Base-by-base conservation (phyloP, 2,329 filamentous ascomycete genomes). In the Parafenestella ontariensis region DNA sequence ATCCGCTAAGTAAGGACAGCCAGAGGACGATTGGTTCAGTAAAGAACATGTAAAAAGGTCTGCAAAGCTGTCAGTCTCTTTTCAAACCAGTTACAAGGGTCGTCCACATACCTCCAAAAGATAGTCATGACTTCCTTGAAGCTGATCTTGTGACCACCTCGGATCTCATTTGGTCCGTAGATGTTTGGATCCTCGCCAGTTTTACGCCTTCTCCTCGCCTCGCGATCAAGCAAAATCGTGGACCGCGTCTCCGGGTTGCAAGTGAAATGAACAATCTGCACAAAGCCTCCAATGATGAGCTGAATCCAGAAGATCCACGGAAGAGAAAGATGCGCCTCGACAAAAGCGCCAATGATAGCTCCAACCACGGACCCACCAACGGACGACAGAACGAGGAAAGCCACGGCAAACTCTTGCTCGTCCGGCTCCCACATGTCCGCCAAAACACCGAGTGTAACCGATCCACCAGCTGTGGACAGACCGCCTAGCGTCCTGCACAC, bases 301-400 rank as follows among this genome's bases (percentile, higher is more conserved):
- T 92, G 89, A 49, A 93, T 87, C 90, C 90, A 94, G 71, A 93
- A 92, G 47, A 82, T 85, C 53, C 54, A 92, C n/a, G 37, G 37
- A 11, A 40, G 20, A 6, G 37, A 40, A 8, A 81, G 62, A 60
- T 77, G 76, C 10, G 74, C 72, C 37, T 82, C 76, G 6, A 85
- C 76, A 47, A 83, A 84, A 0, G 83, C 83, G 9, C 84, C 84
- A 8, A 83, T 77, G 33, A 86, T 78, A 1, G 82, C 81, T 9
- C 83, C 83, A 13, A 85, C 75, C 2, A 83, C 78, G 0, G 83
- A 83, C 0, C 83, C 84, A 1, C 80, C 79, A 6, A 85, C 83
- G 1, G 82, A 85, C 1, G 82, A 83, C 20, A 85, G 69, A 5
- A 87, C 82, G 55, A 88, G 80, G 53, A 83, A 88, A 0, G 85